Percentiles rank a stretch among this genome's conserved stretches.
Conservation (phyloP, 2,329 filamentous ascomycete species). For the Cladosporium phlei region DNA sequence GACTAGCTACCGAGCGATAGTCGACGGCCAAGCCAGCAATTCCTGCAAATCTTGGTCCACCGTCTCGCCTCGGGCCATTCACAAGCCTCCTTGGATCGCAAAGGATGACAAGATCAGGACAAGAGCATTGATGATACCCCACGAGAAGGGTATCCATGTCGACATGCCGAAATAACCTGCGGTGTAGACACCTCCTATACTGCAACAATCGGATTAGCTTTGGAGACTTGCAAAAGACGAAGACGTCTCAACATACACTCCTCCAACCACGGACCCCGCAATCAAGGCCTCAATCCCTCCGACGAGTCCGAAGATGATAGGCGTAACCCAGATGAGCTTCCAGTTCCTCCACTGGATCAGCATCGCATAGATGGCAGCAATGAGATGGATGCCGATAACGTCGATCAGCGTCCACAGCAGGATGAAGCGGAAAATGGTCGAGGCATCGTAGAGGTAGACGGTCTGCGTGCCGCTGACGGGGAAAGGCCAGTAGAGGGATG, state of each 20-base stretch:
- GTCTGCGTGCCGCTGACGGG: slow-evolving; percentile 52
- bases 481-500: slow-evolving; percentile 73
- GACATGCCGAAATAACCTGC: slow-evolving; percentile 85
- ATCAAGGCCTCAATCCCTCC: slow-evolving; percentile 73
- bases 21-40: neutral
- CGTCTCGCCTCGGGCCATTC: slow-evolving; percentile 26
- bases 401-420: slow-evolving; percentile 80
- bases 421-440: slow-evolving; percentile 83
- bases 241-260: slow-evolving; percentile 62
- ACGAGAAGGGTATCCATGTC: slow-evolving; percentile 87
- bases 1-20: no score
- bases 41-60: neutral
- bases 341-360: slow-evolving; percentile 60
- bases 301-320: slow-evolving; percentile 64
- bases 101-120: slow-evolving; percentile 83
- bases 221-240: slow-evolving; percentile 3
- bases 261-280: slow-evolving; percentile 74
- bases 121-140: slow-evolving; percentile 79
- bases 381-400: slow-evolving; percentile 69
- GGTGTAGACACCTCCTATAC: slow-evolving; percentile 73
- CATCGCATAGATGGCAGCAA: slow-evolving; percentile 66
- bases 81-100: slow-evolving; percentile 85
- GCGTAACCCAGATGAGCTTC: slow-evolving; percentile 64
- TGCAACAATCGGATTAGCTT: slow-evolving; percentile 32
- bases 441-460: slow-evolving; percentile 65